Evolutionary conservation across 345 rosid genomes (phyloP), one percentile per base, ranked within the genome.

Genomic region (Aquilaria malaccensis): DNA sequence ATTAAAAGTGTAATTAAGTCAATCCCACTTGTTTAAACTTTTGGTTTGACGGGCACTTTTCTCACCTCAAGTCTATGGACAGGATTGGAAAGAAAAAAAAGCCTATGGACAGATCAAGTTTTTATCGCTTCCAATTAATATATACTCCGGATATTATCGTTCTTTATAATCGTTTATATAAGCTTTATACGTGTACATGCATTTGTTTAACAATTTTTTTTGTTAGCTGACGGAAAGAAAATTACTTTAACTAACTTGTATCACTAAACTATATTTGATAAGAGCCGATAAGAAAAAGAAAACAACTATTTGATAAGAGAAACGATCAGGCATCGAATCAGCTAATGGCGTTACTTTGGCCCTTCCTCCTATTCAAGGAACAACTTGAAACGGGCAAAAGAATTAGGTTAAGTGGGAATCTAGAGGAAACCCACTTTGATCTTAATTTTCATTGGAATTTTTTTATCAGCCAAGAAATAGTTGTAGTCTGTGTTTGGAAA

Each of bases 391-490:
- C 31, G 61, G 3, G 69, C 30, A 67, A 50, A 59, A 33, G 62
- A 61, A 70, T 67, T 61, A 55, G 55, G 57, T 41, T 69, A 22
- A 85, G 95, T 87, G 95, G 97, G 85, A 61, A 78, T 87, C 95
- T 78, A 85, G 63, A 58, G 62, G 69, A 76, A 73, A 48, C 70
- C 86, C 92, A 87, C 88, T 86, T 74, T 69, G 63, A 57, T 33
- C 60, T 52, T 56, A 45, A 62, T 58, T 54, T 22, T 48, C 37
- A 30, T 45, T 33, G 6, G 51, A 52, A 62, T 7, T 62, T 50
- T 50, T 51, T 33, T 10, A 60, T 43, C 51, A 63, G 62, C 66
- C 33, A 7, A 13, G 33, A 60, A 41, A 48, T 63, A 50, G 56
- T n/a, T 48, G 55, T 45, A 45, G 7, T 9, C 7, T 29, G 49